phyloP scores from a whole-genome alignment of 352 stramenopile species.

The Pythium insidiosum region DNA sequence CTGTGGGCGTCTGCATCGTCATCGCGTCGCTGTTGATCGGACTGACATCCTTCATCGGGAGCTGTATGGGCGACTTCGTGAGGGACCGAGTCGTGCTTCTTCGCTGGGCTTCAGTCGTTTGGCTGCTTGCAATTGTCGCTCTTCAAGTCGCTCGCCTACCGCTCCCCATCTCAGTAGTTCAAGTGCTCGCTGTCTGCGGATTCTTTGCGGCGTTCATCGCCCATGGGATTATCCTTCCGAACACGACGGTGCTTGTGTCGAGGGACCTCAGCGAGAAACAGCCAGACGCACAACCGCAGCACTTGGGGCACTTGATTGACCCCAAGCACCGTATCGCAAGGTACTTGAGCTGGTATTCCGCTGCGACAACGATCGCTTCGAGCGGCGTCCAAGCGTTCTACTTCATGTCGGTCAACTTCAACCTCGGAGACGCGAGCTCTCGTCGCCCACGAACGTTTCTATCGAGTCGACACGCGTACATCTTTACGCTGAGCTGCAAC shows the following conservation, averaged over 20 bases:
- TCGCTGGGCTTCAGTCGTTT: constrained; percentile 27
- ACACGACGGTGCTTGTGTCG: too few species aligned
- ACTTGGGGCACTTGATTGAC: too few species aligned
- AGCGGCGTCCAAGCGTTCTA: constrained; percentile 46
- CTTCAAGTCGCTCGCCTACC: constrained; percentile 32
- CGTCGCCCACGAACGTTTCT: too few species aligned
- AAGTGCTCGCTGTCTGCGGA: constrained; percentile 22
- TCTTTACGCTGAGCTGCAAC: constrained; percentile 21
- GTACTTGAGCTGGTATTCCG: constrained; percentile 37
- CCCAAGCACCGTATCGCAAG: too few species aligned
- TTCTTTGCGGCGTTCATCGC: constrained; percentile 31
- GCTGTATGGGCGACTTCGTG: constrained; percentile 38
- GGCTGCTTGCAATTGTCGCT: constrained; percentile 32
- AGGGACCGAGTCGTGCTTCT: constrained; percentile 36
- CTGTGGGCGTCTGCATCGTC: constrained; percentile 49
- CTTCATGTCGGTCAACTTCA: constrained; percentile 35
- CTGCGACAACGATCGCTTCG: constrained; percentile 26
- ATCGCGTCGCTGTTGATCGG: constrained; percentile 46
- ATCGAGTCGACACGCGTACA: constrained; percentile 20
- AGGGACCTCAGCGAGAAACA: too few species aligned
- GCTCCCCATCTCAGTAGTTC: constrained; percentile 16
- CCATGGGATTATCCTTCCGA: constrained; percentile 40
- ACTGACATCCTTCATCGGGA: constrained; percentile 40
- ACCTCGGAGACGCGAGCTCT: neutral
- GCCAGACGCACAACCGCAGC: too few species aligned